phyloP scores from a whole-genome alignment of 129 eudicot genomes.

The Flaveria ramosissima region DNA sequence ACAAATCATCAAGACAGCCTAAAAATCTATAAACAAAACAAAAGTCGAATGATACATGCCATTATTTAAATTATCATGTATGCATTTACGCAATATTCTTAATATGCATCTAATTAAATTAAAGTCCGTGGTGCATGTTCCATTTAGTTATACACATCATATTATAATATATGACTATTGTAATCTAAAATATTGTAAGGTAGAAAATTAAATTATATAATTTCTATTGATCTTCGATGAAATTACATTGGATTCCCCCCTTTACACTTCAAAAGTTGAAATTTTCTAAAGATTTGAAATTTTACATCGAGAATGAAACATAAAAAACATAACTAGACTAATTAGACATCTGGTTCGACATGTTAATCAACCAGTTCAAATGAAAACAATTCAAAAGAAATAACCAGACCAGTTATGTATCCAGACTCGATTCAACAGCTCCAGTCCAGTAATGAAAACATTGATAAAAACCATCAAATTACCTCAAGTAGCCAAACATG shows the following conservation, averaged over 20 bases:
- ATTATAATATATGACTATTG: neutral
- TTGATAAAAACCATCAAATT: neutral
- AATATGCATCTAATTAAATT: neutral
- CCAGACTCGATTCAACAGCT: too few species aligned
- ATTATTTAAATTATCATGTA: neutral
- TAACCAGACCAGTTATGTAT: too few species aligned
- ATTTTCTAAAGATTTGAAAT: neutral
- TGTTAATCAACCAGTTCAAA: too few species aligned
- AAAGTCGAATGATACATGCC: neutral
- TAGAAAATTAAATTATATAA: neutral
- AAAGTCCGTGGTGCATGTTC: neutral
- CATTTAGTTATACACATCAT: neutral
- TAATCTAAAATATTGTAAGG: neutral
- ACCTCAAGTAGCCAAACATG: slow-evolving; percentile 45
- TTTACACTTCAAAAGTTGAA: neutral
- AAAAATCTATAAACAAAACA: slow-evolving; percentile 1
- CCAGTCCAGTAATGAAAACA: too few species aligned
- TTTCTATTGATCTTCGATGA: neutral
- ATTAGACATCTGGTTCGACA: too few species aligned
- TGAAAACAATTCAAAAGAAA: too few species aligned
- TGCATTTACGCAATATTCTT: neutral
- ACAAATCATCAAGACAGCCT: neutral
- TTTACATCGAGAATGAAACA: slow-evolving; percentile 27
- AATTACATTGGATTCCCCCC: slow-evolving; percentile 19
- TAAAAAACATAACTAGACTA: neutral